These are phyloP conservation scores for Pythium pyrilobum DNA, from an alignment of 352 stramenopile species.

Conservation along the genomic window DNA sequence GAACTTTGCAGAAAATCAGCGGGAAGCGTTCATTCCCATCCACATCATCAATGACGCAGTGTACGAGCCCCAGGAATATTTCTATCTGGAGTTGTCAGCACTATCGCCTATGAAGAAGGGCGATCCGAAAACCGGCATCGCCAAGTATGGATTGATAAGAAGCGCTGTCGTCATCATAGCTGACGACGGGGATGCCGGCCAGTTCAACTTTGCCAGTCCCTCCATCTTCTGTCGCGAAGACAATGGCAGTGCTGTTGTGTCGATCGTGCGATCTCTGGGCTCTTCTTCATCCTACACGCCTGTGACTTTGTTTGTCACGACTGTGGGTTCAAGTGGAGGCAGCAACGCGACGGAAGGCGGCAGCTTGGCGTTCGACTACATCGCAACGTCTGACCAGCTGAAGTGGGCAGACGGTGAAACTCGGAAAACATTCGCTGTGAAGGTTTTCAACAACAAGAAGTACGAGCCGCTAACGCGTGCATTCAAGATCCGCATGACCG, in stretches of 20 bases:
- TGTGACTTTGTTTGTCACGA: slow-evolving; percentile 45
- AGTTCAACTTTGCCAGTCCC: slow-evolving; percentile 51
- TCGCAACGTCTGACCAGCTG: slow-evolving; percentile 37
- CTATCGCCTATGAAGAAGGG: slow-evolving; percentile 27
- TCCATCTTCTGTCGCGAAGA: slow-evolving; percentile 65
- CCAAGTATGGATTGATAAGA: slow-evolving; percentile 26
- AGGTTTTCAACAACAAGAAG: slow-evolving; percentile 66
- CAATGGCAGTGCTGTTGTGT: slow-evolving; percentile 50
- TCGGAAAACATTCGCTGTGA: slow-evolving; percentile 51
- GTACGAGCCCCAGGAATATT: slow-evolving; percentile 64
- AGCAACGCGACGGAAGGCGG: slow-evolving; percentile 61
- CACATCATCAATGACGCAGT: slow-evolving; percentile 50
- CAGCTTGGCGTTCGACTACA: slow-evolving; percentile 64
- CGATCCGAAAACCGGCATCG: slow-evolving; percentile 27
- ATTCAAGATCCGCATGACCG: slow-evolving; percentile 47
- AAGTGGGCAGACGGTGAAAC: slow-evolving; percentile 50
- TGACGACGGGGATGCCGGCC: slow-evolving; percentile 55
- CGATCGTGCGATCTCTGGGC: slow-evolving; percentile 38
- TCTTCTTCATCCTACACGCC: slow-evolving; percentile 59
- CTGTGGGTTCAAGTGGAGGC: slow-evolving; percentile 26
- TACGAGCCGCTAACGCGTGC: slow-evolving; percentile 43
- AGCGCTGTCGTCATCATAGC: slow-evolving; percentile 41
- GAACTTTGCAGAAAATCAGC: slow-evolving; percentile 45
- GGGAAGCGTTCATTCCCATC: slow-evolving; percentile 37
- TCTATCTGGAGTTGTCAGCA: slow-evolving; percentile 47